Evolutionary conservation across 1,139 yeast species (phyloP).

Genomic region (Wickerhamiella infanticola): DNA sequence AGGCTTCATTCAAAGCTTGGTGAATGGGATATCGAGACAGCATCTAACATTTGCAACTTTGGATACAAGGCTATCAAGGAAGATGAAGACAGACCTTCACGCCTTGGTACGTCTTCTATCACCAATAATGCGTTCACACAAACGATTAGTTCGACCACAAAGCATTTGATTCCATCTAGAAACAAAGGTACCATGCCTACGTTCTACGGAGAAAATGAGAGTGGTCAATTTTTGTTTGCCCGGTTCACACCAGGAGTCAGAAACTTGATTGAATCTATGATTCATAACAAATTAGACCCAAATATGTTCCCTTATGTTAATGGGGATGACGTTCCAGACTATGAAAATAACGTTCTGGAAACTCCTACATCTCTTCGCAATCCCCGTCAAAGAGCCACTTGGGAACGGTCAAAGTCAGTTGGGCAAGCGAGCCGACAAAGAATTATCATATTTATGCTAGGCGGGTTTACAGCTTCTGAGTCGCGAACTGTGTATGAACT

Average conservation of each 20-base stretch:
- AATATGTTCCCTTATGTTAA: slow-evolving; percentile 57
- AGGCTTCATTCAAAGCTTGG: slow-evolving; percentile 52
- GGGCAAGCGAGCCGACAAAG: slow-evolving; percentile 44
- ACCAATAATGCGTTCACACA: slow-evolving; percentile 4
- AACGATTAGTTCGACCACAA: background rate
- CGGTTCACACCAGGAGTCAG: slow-evolving; percentile 63
- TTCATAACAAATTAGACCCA: slow-evolving; percentile 37
- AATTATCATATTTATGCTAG: slow-evolving; percentile 65
- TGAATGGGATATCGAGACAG: slow-evolving; percentile 43
- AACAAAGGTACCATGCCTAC: background rate
- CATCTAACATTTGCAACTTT: slow-evolving; percentile 47
- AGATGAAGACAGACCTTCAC: slow-evolving; percentile 28
- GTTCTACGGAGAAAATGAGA: slow-evolving; percentile 7
- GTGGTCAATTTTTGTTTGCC: slow-evolving; percentile 25
- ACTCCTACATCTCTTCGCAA: slow-evolving; percentile 41
- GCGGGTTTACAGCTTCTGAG: slow-evolving; percentile 82
- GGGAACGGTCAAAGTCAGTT: slow-evolving; percentile 35
- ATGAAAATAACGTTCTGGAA: slow-evolving; percentile 30
- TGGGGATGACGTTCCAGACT: slow-evolving; percentile 52
- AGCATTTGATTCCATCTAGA: background rate
- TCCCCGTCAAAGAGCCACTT: slow-evolving; percentile 62
- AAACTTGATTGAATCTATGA: slow-evolving; percentile 36
- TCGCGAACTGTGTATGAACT: slow-evolving; percentile 62
- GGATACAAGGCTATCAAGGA: slow-evolving; percentile 27
- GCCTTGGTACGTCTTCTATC: slow-evolving; percentile 30